Base-by-base conservation (phyloP, 805 yeast genomes). In the Pichia membranifaciens region DNA sequence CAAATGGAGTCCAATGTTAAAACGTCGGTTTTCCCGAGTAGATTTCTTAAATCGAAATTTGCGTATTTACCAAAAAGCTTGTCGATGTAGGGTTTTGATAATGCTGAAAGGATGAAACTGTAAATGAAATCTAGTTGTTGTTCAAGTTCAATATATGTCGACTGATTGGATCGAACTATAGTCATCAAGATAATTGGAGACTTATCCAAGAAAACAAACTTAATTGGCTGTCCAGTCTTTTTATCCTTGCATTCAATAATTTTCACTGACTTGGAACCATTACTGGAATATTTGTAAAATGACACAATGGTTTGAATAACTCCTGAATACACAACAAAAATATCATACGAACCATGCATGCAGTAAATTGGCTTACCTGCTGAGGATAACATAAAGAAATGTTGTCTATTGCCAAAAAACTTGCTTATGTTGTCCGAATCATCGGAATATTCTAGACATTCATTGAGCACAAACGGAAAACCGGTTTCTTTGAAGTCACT, bases 341-440 rank as follows among this genome's bases (percentile, higher is more conserved):
- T 64, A 33, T 79, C 82, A 45, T 86, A 90, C 2, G 79, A 68
- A 2, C 93, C 95, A 59, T 81, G 78, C 72, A 82, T 70, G 2
- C 95, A 78, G 63, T 84, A 89, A 5, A 89, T 82, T 2, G 95
- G 95, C 60, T 89, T 89, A 0, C 96, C 96, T 1, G 96, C 95
- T 2, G 81, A 69, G 0, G 95, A 85, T 9, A 89, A 68, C 3
- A 89, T 77, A 55, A 87, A 84, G 58, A 84, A 86, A 50, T 88
- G 95, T 61, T 87, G 88, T 39, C 65, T 65, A 23, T 63, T 60
- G 3, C 53, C 39, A 34, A 70, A 62, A 50, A 73, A 73, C 25
- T 44, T 31, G 4, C 62, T 62, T 35, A 60, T 51, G 39, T 60
- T 60, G 10, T 53, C 42, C 21, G 53, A 53, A 37, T 54, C 55